These are phyloP conservation scores for Scedosporium boydii DNA, from an alignment of 2,329 filamentous ascomycete species.

Conservation along the genomic window DNA sequence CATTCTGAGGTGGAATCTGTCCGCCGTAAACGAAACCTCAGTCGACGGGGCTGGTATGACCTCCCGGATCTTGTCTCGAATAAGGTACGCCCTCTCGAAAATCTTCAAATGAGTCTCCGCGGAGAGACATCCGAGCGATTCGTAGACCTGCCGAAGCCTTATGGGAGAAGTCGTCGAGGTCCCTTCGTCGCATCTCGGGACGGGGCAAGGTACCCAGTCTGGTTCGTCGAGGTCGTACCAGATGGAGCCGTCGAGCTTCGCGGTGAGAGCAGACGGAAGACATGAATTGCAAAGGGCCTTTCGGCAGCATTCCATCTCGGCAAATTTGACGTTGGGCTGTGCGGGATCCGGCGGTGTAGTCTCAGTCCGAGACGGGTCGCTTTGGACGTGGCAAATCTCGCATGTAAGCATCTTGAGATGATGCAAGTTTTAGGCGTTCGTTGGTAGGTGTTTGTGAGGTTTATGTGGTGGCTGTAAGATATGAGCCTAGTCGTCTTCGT, in stretches of 20 bases:
- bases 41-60: neutral
- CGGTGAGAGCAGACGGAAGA: neutral
- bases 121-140: neutral
- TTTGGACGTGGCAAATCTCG: neutral
- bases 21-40: neutral
- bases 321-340: neutral
- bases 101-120: neutral
- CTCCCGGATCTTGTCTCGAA: neutral
- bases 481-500: neutral
- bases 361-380: neutral
- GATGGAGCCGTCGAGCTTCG: conserved; percentile 6
- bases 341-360: neutral
- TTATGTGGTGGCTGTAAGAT: neutral
- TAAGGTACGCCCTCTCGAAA: neutral
- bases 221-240: conserved; percentile 10
- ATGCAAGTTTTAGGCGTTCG: neutral
- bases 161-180: neutral
- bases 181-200: neutral
- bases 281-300: conserved; percentile 11
- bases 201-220: conserved; percentile 11
- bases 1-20: neutral
- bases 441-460: neutral
- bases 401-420: neutral
- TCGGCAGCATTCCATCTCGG: conserved; percentile 8
- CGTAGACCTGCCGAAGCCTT: neutral